These are phyloP conservation scores for Somion occarium DNA, from an alignment of 1,284 basidiomycete genomes.

Conservation along the genomic window DNA sequence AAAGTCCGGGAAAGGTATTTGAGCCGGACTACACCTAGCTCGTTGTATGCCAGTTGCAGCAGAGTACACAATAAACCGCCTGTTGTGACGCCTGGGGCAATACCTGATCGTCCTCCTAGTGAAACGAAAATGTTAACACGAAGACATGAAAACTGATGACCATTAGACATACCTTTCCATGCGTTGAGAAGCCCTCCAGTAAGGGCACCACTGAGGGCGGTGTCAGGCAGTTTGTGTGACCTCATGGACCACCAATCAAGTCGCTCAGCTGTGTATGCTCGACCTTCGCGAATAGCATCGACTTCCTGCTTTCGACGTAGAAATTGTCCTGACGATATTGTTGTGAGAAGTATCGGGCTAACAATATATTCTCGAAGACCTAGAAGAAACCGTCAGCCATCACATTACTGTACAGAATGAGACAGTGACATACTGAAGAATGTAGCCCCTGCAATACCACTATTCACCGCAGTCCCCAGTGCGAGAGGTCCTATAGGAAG, in stretches of 20 bases:
- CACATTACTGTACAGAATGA: not conserved
- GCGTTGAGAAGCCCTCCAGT: conserved; percentile 50
- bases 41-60: conserved; percentile 62
- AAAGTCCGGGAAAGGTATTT: conserved; percentile 40
- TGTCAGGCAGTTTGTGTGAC: conserved; percentile 54
- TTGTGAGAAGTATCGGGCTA: conserved; percentile 46
- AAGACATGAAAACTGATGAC: not conserved
- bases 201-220: conserved; percentile 55
- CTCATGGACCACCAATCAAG: conserved; percentile 48
- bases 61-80: conserved; percentile 49
- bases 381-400: conserved; percentile 24
- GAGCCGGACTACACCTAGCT: conserved; percentile 52
- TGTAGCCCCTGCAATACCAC: conserved; percentile 56
- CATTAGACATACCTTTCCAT: conserved; percentile 36
- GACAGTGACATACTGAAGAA: conserved; percentile 55
- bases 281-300: conserved; percentile 21
- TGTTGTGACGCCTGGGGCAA: conserved; percentile 50
- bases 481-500: conserved; percentile 39
- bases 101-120: conserved; percentile 37
- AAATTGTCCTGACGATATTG: conserved; percentile 28
- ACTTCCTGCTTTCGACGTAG: conserved; percentile 34
- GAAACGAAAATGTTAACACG: not conserved
- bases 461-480: conserved; percentile 55
- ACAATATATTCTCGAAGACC: conserved; percentile 65
- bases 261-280: conserved; percentile 7